Evolutionary conservation across 139 green algal genomes (phyloP), one percentile per base, ranked within the genome.

Genomic region (Spirogloea muscicola): DNA sequence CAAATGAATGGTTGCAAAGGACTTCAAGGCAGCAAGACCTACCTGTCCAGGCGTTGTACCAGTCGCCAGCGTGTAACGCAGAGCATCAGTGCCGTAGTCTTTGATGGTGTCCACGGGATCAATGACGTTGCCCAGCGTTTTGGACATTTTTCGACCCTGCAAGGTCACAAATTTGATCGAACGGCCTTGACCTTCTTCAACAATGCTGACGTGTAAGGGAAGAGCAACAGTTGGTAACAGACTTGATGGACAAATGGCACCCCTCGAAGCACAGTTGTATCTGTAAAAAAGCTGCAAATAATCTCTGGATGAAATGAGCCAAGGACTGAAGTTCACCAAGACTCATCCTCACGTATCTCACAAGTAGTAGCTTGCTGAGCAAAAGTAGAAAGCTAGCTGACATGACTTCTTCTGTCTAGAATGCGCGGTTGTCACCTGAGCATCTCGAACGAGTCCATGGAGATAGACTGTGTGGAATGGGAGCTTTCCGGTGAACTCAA

Each of bases 401-500:
- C 10, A 52, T 10, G 16, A 52, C 44, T 25, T 16, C 16, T 52
- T 25, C 10, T 52, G 16, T 16, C 44, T 52, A 25, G 16, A 52
- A 25, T 52, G n/a, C n/a, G n/a, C n/a, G n/a, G n/a, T n/a, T n/a
- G 25, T 9, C 58, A 82, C 74, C 74, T 82, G 68, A 5, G 66
- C 85, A 66, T 89, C 85, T 7, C 85, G 58, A 62, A 97, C 93
- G 80, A 98, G 92, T 27, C 88, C 90, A 75, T 98, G 94, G 31
- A 98, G 86, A 82, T 95, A 98, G 65, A 98, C 88, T 29, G 88
- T 93, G 62, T 91, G 72, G 83, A 97, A 97, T 18, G 92, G 92
- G 42, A 87, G 58, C 44, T 88, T 67, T 13, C 88, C 87, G 6
- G 92, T 99, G 72, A 97, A 84, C 65, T 94, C 82, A 34, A 97